Conservation (phyloP, 2,329 filamentous ascomycete genomes). For the Cladobotryum protrusum region DNA sequence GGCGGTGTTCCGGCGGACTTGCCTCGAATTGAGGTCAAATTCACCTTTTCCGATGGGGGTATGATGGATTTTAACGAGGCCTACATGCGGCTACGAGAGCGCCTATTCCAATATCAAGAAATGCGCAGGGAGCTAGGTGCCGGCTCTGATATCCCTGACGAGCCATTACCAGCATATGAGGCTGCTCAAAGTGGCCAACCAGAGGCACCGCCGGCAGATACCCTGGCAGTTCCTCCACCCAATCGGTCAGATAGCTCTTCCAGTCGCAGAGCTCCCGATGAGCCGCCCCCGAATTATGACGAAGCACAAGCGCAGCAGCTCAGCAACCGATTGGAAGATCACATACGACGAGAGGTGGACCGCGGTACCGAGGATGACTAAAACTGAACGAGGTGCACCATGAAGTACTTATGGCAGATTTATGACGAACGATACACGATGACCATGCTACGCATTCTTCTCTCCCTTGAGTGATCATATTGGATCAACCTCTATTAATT, state of each 20-base stretch:
- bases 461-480: background rate
- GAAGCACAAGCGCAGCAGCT: slow-evolving; percentile 74
- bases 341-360: slow-evolving; percentile 68
- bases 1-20: slow-evolving; percentile 74
- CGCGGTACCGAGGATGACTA: slow-evolving; percentile 31
- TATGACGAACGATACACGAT: slow-evolving; percentile 5
- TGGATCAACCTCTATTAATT: background rate
- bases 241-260: slow-evolving; percentile 31
- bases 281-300: slow-evolving; percentile 87
- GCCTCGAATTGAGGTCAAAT: slow-evolving; percentile 68
- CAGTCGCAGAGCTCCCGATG: slow-evolving; percentile 48
- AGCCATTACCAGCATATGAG: slow-evolving; percentile 85
- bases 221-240: slow-evolving; percentile 19
- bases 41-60: slow-evolving; percentile 93
- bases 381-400: background rate
- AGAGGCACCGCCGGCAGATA: slow-evolving; percentile 16
- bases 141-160: slow-evolving; percentile 63
- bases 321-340: slow-evolving; percentile 56
- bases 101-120: slow-evolving; percentile 73
- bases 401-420: background rate
- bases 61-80: slow-evolving; percentile 82
- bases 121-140: slow-evolving; percentile 63
- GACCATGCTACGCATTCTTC: slow-evolving; percentile 3
- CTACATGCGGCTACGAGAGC: slow-evolving; percentile 79
- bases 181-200: slow-evolving; percentile 39